Evolutionary conservation across 202 grass and related monocot genomes (phyloP), one percentile per base, ranked within the genome.

Genomic region (Panicum virgatum): DNA sequence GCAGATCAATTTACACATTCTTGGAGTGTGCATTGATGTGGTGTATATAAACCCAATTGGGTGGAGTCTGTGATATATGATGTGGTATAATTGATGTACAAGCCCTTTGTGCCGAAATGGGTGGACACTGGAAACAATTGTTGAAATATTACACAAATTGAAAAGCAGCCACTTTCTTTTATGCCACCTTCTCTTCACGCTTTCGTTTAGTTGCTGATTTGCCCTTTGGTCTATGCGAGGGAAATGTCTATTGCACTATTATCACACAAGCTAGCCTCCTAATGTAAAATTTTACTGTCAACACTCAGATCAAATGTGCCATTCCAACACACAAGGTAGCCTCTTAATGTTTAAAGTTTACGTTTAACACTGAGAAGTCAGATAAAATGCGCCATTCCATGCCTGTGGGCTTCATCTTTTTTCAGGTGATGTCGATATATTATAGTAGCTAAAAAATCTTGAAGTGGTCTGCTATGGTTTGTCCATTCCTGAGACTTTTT

Each of bases 1-100:
- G 32, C n/a, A 39, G 69, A 67, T 77, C 63, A 77, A 36, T 47
- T 14, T 20, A 32, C 67, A 40, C 77, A 29, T 30, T 43, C 40
- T 7, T 76, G 23, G 71, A 51, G 22, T 52, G 44, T 66, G 71
- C 18, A 62, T 77, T 44, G 32, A 66, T 87, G 78, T 23, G 3
- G 43, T 82, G 54, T 73, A 82, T 60, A 77, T 59, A 60, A 66
- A 80, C 46, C 62, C 39, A 68, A 75, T 75, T 86, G 50, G 26
- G 62, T 75, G 61, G 70, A 61, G 9, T 39, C 48, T 67, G 20
- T 68, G 50, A 43, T 81, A 62, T 14, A 51, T 76, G 62, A 15
- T 76, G n/a, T 54, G 38, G 34, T 83, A 23, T 72, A 53, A 65
- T 77, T 62, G 42, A 78, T 79, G 61, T 66, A 25, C 22, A 59